Conservation (phyloP, 306 rosid species). For the Prunus davidiana region DNA sequence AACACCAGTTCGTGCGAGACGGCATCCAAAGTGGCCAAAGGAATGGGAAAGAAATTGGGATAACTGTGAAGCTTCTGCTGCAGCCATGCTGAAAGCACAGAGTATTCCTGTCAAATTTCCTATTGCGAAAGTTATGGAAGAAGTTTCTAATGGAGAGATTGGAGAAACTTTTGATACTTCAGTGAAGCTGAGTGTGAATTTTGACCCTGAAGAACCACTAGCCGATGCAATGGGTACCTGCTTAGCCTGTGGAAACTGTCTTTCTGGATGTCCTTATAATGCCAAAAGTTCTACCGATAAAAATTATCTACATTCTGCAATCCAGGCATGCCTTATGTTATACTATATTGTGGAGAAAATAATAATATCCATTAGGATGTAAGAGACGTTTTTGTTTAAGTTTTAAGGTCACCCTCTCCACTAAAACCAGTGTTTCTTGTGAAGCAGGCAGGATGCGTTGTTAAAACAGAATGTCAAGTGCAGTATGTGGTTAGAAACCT, state of each 20-base stretch:
- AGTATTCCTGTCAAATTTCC: constrained; percentile 29
- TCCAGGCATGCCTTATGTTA: constrained; percentile 23
- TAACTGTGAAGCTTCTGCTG: constrained; percentile 34
- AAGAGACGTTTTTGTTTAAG: neutral
- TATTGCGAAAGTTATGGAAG: constrained; percentile 24
- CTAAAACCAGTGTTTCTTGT: constrained; percentile 5
- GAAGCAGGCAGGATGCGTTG: constrained; percentile 29
- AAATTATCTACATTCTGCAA: constrained; percentile 27
- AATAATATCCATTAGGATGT: neutral
- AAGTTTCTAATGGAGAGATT: constrained; percentile 16
- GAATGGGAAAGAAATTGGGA: constrained; percentile 42
- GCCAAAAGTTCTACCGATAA: constrained; percentile 37
- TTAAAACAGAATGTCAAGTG: constrained; percentile 24
- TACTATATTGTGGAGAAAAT: neutral
- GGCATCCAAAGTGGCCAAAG: constrained; percentile 37
- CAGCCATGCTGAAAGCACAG: constrained; percentile 32
- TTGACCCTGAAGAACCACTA: constrained; percentile 23
- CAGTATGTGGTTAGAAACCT: constrained; percentile 25
- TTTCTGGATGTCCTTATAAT: constrained; percentile 38
- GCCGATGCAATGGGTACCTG: constrained; percentile 17
- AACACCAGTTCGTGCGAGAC: constrained; percentile 26
- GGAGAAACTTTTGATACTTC: constrained; percentile 24
- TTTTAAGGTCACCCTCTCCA: neutral
- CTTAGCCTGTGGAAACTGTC: constrained; percentile 37
- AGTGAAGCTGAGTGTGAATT: constrained; percentile 31